phyloP scores from a whole-genome alignment of 2,329 filamentous ascomycete species.

The Tolypocladium ophioglossoides region DNA sequence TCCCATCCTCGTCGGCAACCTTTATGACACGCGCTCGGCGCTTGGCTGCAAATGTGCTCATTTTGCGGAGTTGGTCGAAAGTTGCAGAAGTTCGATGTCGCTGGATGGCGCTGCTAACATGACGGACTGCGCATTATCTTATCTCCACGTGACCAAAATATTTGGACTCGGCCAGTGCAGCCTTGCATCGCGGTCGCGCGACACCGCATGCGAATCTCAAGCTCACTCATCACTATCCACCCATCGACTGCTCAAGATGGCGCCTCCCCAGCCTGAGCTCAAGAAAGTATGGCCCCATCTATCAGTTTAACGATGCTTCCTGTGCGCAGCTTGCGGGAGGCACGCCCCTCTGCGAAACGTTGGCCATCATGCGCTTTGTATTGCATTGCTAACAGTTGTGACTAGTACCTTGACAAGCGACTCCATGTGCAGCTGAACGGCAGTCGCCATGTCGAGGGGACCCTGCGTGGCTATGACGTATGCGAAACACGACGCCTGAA shows the following conservation, averaged over 20 bases:
- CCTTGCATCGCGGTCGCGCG: slow-evolving; percentile 16
- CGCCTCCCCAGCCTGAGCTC: slow-evolving; percentile 95
- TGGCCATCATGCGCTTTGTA: too few relatives aligned
- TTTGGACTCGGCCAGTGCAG: slow-evolving; percentile 12
- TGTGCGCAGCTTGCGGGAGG: not conserved
- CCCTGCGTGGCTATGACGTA: slow-evolving; percentile 94
- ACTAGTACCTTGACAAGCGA: slow-evolving; percentile 96
- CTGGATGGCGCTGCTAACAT: not conserved
- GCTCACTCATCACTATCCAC: not conserved
- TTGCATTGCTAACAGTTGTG: slow-evolving; percentile 13
- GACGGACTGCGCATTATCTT: slow-evolving; percentile 23
- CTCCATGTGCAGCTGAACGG: slow-evolving; percentile 97
- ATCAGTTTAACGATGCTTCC: not conserved
- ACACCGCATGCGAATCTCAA: not conserved
- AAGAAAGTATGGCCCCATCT: slow-evolving; percentile 63
- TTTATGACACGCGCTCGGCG: slow-evolving; percentile 71
- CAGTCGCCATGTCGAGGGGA: slow-evolving; percentile 91
- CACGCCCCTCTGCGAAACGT: not conserved
- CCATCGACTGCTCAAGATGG: slow-evolving; percentile 55
- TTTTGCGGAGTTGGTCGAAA: slow-evolving; percentile 16
- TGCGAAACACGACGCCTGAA: slow-evolving; percentile 14
- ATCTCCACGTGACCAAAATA: slow-evolving; percentile 36
- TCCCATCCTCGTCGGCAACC: slow-evolving; percentile 54
- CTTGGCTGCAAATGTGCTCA: slow-evolving; percentile 47
- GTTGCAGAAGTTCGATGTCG: not conserved